A percentile compares a stretch with the other conserved stretches of the same genome.
phyloP scores from a whole-genome alignment of 805 yeast species.

The Lipomyces orientalis region DNA sequence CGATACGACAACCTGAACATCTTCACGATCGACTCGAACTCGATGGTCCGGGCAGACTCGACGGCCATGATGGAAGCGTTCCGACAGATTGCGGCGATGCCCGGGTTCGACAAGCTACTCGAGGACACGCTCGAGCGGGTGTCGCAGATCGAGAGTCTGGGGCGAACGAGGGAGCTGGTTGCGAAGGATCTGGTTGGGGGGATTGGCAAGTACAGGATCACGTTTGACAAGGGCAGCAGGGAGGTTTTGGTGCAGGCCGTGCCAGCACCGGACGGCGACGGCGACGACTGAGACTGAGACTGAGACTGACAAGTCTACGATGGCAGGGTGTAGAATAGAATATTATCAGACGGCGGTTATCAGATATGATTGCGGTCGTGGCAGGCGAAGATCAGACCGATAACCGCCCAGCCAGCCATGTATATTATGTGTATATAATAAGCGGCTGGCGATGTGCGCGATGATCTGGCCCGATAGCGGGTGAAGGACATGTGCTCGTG shows the following conservation, averaged over 20 bases:
- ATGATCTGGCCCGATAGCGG: no score
- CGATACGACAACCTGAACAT: constrained; percentile 75
- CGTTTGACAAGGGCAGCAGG: constrained; percentile 19
- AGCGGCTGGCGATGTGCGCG: no score
- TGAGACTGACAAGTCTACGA: no score
- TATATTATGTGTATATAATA: no score
- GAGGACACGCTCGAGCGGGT: constrained; percentile 71
- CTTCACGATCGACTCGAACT: constrained; percentile 76
- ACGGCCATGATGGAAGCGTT: constrained; percentile 92
- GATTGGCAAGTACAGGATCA: constrained; percentile 20
- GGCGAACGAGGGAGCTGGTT: constrained; percentile 76
- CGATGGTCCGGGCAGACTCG: constrained; percentile 76
- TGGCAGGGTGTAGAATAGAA: no score
- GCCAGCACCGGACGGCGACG: constrained; percentile 20
- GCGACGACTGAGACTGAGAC: constrained; percentile 4
- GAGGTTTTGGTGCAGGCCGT: constrained; percentile 8
- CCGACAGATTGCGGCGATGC: constrained; percentile 72
- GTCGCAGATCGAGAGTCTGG: constrained; percentile 74
- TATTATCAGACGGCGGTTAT: no score
- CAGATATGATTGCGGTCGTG: no score
- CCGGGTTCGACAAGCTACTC: constrained; percentile 70
- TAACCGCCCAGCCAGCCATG: no score
- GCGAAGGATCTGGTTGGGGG: constrained; percentile 64
- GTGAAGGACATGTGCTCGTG: not conserved
- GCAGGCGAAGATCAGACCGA: no score